Percentiles rank a stretch among this genome's conserved stretches.
Evolutionary conservation across 1,284 basidiomycete species (phyloP).

Genomic region (Athelia psychrophila): DNA sequence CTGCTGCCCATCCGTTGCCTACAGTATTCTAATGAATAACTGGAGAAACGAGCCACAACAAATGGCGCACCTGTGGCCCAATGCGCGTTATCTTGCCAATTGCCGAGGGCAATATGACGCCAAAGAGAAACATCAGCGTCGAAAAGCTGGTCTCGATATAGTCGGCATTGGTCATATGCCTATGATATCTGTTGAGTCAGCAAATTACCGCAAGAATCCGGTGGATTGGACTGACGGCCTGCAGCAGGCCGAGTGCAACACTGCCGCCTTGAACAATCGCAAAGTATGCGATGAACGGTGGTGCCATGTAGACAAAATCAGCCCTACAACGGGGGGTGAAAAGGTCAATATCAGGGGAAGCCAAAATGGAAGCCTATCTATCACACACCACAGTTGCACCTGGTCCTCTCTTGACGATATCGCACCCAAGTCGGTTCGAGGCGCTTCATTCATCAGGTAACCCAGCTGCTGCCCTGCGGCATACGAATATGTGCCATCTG

Average conservation of each 20-base stretch:
- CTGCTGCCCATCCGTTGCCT: conserved; percentile 70
- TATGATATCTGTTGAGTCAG: no score
- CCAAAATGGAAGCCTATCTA: background rate
- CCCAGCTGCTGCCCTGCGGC: conserved; percentile 56
- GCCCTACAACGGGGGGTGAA: conserved; percentile 36
- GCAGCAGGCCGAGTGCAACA: conserved; percentile 45
- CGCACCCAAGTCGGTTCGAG: conserved; percentile 54
- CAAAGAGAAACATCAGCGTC: conserved; percentile 42
- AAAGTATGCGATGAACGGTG: conserved; percentile 79
- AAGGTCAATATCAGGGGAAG: background rate
- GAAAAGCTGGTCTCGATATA: conserved; percentile 55
- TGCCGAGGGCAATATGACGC: conserved; percentile 50
- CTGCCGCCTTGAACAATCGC: conserved; percentile 45
- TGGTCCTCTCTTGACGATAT: conserved; percentile 60
- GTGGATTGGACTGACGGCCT: no score
- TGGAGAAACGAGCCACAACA: background rate
- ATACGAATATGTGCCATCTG: conserved; percentile 39
- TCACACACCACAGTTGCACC: conserved; percentile 49
- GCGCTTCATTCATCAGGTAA: conserved; percentile 58
- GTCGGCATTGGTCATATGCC: conserved; percentile 67
- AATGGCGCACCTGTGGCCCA: conserved; percentile 44
- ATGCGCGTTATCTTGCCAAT: conserved; percentile 43
- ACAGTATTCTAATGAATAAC: no score
- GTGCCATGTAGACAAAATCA: conserved; percentile 71
- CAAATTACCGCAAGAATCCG: no score